Conservation (phyloP, 148 eudicot genomes). For the Diospyros lotus region DNA sequence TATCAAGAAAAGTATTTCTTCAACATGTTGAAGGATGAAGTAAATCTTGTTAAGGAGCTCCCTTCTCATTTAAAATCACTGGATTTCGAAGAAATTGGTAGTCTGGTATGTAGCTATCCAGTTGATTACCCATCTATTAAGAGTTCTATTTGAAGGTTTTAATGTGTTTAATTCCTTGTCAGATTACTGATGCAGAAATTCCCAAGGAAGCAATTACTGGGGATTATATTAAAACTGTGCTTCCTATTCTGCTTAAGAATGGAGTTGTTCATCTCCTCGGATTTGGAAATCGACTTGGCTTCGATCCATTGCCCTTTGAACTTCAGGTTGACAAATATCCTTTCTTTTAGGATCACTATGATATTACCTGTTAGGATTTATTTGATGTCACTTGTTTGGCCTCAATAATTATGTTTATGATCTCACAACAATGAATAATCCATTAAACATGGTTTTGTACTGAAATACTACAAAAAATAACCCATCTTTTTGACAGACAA, state of each 20-base stretch:
- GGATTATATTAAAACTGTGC: slow-evolving; percentile 56
- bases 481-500: too few relatives aligned
- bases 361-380: too few relatives aligned
- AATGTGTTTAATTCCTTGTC: slow-evolving; percentile 11
- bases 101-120: slow-evolving; percentile 52
- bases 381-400: too few relatives aligned
- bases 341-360: too few relatives aligned
- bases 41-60: slow-evolving; percentile 65
- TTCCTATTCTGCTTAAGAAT: slow-evolving; percentile 64
- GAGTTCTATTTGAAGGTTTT: not conserved
- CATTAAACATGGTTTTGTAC: too few relatives aligned
- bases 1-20: slow-evolving; percentile 78
- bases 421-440: too few relatives aligned
- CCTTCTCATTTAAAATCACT: slow-evolving; percentile 58
- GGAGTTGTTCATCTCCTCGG: slow-evolving; percentile 85
- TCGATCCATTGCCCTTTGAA: slow-evolving; percentile 70
- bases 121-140: not conserved
- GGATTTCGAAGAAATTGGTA: slow-evolving; percentile 77
- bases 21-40: slow-evolving; percentile 51
- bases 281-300: slow-evolving; percentile 88
- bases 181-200: slow-evolving; percentile 91
- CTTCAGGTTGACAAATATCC: slow-evolving; percentile 57
- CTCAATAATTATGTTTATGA: too few relatives aligned
- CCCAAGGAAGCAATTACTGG: slow-evolving; percentile 71
- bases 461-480: too few relatives aligned